phyloP scores from a whole-genome alignment of 139 green algal species.

The Ulvella scutata region DNA sequence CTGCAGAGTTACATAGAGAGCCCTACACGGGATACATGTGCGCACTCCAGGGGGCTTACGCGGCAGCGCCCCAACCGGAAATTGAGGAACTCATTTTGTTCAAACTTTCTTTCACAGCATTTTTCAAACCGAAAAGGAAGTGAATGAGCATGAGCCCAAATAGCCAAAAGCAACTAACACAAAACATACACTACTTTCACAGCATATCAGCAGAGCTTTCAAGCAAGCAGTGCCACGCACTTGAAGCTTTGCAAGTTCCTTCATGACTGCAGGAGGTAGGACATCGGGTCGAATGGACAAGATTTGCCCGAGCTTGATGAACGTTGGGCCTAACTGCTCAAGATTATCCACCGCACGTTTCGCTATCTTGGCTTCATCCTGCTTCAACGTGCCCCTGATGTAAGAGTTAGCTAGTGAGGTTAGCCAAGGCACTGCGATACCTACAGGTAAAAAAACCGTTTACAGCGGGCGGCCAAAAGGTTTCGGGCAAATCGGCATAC shows the following conservation, averaged over 20 bases:
- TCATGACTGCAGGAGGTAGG: constrained; percentile 58
- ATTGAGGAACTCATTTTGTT: too few species aligned
- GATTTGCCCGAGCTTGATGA: constrained; percentile 86
- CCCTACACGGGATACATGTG: too few species aligned
- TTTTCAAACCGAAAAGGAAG: too few species aligned
- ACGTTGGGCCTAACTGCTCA: constrained; percentile 67
- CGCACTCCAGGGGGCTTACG: too few species aligned
- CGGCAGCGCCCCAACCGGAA: too few species aligned
- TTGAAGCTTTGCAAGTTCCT: constrained; percentile 60
- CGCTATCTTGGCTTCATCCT: constrained; percentile 33
- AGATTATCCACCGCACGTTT: constrained; percentile 53
- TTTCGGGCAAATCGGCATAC: too few species aligned
- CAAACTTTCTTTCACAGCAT: too few species aligned
- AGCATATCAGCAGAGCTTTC: background rate
- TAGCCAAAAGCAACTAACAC: too few species aligned
- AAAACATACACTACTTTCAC: background rate
- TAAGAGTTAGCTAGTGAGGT: constrained; percentile 51
- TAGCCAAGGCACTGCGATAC: constrained; percentile 41
- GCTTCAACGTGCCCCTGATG: constrained; percentile 30
- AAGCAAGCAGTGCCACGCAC: background rate
- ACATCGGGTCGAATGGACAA: constrained; percentile 74
- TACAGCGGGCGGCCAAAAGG: too few species aligned
- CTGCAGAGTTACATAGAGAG: too few species aligned
- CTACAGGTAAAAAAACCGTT: too few species aligned
- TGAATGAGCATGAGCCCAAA: too few species aligned